Evolutionary conservation across 495 filamentous ascomycete genomes (phyloP).

Genomic region (Peziza echinospora): DNA sequence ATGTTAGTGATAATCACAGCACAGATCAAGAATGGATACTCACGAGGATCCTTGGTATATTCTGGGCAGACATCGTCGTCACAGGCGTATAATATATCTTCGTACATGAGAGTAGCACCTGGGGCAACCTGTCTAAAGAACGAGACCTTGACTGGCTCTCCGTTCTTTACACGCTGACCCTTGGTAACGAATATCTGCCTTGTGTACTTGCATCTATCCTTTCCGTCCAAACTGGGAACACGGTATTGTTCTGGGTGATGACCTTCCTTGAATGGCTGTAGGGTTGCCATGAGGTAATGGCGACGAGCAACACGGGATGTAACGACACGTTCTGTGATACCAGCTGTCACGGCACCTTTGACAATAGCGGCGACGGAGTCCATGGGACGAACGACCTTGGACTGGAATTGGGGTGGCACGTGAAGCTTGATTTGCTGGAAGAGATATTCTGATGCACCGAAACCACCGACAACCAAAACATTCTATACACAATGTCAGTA

Average conservation of each 20-base stretch:
- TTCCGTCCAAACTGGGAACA: slow-evolving; percentile 86
- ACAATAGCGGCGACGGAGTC: slow-evolving; percentile 65
- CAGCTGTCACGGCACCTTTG: slow-evolving; percentile 64
- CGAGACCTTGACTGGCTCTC: slow-evolving; percentile 94
- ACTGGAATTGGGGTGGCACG: slow-evolving; percentile 56
- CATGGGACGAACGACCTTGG: slow-evolving; percentile 66
- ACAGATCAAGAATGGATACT: no score
- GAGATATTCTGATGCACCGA: slow-evolving; percentile 62
- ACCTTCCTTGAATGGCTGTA: slow-evolving; percentile 96
- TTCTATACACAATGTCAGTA: slow-evolving; percentile 30
- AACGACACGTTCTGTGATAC: slow-evolving; percentile 89
- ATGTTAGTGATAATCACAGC: background rate
- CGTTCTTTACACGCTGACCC: slow-evolving; percentile 95
- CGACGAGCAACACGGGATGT: slow-evolving; percentile 94
- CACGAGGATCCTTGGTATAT: slow-evolving; percentile 98
- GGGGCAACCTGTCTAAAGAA: slow-evolving; percentile 98
- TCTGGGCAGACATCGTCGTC: slow-evolving; percentile 96
- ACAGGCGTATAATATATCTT: slow-evolving; percentile 94
- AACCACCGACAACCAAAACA: slow-evolving; percentile 56
- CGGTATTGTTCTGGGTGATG: slow-evolving; percentile 97
- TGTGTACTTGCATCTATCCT: slow-evolving; percentile 97
- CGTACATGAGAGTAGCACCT: slow-evolving; percentile 95
- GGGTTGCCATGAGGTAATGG: slow-evolving; percentile 96
- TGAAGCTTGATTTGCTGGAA: slow-evolving; percentile 68
- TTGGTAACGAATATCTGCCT: slow-evolving; percentile 98